Percentiles rank a stretch among this genome's conserved stretches.
Evolutionary conservation across 73 alveolate species (phyloP).

Genomic region (Blepharisma stoltei): DNA sequence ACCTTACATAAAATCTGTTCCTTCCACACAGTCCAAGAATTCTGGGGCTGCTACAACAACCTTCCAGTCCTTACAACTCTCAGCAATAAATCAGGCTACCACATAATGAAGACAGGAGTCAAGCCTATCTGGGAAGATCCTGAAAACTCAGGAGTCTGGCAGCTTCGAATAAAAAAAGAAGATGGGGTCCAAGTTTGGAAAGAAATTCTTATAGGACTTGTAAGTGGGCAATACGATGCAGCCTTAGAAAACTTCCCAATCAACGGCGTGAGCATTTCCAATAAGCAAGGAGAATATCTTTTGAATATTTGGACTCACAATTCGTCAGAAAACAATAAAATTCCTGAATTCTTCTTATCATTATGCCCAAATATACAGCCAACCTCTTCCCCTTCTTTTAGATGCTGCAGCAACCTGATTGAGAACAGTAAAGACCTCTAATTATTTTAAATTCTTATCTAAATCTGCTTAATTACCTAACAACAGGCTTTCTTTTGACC

Average conservation of each 20-base stretch:
- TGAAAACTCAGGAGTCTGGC: constrained; percentile 72
- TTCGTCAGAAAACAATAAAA: too few species aligned
- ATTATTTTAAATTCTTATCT: too few species aligned
- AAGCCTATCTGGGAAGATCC: constrained; percentile 87
- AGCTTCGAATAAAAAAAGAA: constrained; percentile 59
- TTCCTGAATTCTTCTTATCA: too few species aligned
- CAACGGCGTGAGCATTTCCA: constrained; percentile 14
- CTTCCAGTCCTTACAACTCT: neutral
- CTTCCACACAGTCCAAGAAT: neutral
- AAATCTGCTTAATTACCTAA: too few species aligned
- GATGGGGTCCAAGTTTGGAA: constrained; percentile 71
- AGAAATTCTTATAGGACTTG: constrained; percentile 62
- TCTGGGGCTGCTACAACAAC: constrained; percentile 28
- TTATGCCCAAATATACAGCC: too few species aligned
- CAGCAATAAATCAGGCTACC: neutral
- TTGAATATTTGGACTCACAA: neutral
- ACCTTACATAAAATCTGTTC: neutral
- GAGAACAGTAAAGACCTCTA: too few species aligned
- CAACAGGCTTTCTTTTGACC: neutral
- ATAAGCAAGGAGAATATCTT: neutral
- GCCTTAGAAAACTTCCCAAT: neutral
- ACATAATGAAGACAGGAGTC: constrained; percentile 41
- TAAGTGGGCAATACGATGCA: constrained; percentile 53
- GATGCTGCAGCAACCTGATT: too few species aligned
- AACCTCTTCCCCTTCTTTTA: too few species aligned